Conservation (phyloP, 306 rosid genomes). For the Amphicarpaea edgeworthii region DNA sequence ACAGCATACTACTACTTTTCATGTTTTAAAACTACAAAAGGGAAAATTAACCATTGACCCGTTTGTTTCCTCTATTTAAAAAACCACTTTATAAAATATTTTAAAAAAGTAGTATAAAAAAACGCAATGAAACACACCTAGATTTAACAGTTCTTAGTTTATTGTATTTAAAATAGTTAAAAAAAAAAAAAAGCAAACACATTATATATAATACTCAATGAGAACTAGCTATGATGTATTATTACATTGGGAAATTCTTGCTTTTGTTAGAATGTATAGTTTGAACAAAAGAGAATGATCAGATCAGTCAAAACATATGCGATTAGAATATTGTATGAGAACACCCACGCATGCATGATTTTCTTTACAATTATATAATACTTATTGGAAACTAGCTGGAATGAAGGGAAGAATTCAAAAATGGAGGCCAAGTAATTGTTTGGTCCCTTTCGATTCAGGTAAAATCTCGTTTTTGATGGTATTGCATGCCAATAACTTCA, state of each 20-base stretch:
- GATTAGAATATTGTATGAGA: neutral
- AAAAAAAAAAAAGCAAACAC: neutral
- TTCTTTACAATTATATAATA: neutral
- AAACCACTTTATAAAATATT: neutral
- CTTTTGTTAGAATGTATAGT: neutral
- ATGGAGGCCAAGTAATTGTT: neutral
- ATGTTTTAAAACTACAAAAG: neutral
- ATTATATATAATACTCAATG: neutral
- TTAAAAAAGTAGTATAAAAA: neutral
- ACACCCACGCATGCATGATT: neutral
- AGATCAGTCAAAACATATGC: neutral
- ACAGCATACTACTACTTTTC: neutral
- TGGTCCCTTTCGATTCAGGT: conserved; percentile 49
- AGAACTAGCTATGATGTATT: neutral
- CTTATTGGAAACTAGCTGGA: neutral
- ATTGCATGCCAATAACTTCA: conserved; percentile 34
- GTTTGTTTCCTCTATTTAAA: neutral
- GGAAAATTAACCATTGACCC: neutral
- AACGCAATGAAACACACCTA: neutral
- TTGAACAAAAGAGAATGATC: neutral
- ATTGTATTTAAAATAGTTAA: neutral
- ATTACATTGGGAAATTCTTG: neutral
- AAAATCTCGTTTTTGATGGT: conserved; percentile 42
- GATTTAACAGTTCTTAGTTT: neutral
- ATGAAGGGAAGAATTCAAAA: conserved; percentile 22